These are phyloP conservation scores for Apiospora kogelbergensis DNA, from an alignment of 2,329 filamentous ascomycete species.

Conservation along the genomic window DNA sequence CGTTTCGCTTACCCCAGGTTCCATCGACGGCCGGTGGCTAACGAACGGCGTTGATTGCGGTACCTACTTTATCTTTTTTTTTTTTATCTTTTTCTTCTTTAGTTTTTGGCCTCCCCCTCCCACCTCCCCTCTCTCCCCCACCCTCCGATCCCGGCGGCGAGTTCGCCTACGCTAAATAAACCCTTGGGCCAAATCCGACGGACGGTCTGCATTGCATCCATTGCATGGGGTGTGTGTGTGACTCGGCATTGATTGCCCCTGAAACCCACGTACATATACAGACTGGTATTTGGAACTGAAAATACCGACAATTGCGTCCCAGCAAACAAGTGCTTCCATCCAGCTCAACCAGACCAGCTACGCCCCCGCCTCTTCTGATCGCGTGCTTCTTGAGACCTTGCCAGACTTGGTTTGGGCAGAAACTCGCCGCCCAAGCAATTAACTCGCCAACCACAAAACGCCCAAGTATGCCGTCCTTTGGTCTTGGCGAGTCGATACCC, in stretches of 20 bases:
- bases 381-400: background rate
- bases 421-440: background rate
- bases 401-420: background rate
- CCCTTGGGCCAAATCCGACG: background rate
- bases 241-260: background rate
- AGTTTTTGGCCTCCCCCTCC: no score
- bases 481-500: conserved; percentile 71
- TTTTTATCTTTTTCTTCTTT: no score
- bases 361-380: background rate
- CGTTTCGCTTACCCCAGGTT: background rate
- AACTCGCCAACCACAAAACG: background rate
- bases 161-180: conserved; percentile 1
- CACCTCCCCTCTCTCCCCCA: no score
- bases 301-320: background rate
- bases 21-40: background rate
- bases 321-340: background rate
- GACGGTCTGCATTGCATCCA: background rate
- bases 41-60: background rate
- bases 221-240: background rate
- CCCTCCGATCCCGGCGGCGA: conserved; percentile 27
- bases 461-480: conserved; percentile 42
- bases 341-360: background rate
- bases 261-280: background rate
- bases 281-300: background rate
- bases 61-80: background rate